These are phyloP conservation scores for Cucumis hystrix DNA, from an alignment of 306 rosid species.

Conservation along the genomic window DNA sequence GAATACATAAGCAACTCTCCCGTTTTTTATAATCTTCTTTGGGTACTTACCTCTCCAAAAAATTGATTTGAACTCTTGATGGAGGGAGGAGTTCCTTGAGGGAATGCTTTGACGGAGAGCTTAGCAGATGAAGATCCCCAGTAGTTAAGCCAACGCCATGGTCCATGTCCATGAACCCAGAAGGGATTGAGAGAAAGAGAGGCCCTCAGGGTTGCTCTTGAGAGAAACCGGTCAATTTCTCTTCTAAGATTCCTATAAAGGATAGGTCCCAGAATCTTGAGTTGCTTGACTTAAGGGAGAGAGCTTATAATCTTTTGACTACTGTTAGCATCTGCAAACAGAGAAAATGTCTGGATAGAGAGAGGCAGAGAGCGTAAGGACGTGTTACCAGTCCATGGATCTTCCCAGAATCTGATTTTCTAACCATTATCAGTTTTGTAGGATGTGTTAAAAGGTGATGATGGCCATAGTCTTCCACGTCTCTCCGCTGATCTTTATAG, in stretches of 20 bases:
- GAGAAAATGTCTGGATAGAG: not conserved
- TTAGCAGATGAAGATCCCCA: not conserved
- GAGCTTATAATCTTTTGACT: not conserved
- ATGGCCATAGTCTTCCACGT: not conserved
- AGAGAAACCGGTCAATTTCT: not conserved
- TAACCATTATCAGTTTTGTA: not conserved
- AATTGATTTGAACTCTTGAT: not conserved
- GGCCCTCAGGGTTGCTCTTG: not conserved
- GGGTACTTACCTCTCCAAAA: not conserved
- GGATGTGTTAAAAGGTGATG: not conserved
- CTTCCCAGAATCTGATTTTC: not conserved
- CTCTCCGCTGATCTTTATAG: not conserved
- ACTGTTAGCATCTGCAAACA: not conserved
- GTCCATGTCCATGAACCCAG: not conserved
- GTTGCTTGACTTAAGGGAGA: not conserved
- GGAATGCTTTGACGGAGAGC: not conserved
- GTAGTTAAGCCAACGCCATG: not conserved
- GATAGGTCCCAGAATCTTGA: not conserved
- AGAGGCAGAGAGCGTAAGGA: not conserved
- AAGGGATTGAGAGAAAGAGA: not conserved
- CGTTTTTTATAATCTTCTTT: not conserved
- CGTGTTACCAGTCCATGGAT: not conserved
- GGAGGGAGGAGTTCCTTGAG: not conserved
- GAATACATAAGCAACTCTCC: not conserved
- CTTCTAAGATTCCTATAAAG: not conserved